These are phyloP conservation scores for Spirogloea muscicola DNA, from an alignment of 139 green algal species.

Conservation along the genomic window DNA sequence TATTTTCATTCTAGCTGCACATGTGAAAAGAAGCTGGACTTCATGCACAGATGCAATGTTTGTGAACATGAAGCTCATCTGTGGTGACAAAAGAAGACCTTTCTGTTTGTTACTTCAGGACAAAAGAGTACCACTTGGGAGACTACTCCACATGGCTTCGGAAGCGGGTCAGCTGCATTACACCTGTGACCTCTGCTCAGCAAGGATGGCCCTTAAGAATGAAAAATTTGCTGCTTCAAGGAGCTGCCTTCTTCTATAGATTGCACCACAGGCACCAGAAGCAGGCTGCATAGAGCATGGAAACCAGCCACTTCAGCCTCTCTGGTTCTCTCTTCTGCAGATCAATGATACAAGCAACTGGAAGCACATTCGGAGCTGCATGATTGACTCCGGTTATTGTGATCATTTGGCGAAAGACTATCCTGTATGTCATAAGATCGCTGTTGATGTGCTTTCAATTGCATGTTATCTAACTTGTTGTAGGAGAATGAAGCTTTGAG, in stretches of 20 bases:
- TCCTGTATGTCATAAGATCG: no score
- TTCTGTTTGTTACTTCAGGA: slow-evolving; percentile 1
- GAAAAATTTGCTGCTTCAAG: no score
- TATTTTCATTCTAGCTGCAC: neutral
- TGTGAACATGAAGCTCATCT: neutral
- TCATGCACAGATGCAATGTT: slow-evolving; percentile 1
- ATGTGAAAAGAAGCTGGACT: neutral
- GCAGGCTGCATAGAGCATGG: no score
- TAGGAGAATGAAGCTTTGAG: no score
- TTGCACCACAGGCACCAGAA: no score
- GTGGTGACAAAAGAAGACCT: neutral
- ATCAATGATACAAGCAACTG: slow-evolving; percentile 14
- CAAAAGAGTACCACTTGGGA: slow-evolving; percentile 17
- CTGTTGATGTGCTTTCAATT: no score
- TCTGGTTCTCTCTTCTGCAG: neutral
- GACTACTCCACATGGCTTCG: slow-evolving; percentile 19
- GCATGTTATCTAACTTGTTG: no score
- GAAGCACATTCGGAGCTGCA: neutral
- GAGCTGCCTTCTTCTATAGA: no score
- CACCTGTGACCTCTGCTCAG: neutral
- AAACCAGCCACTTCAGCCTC: neutral
- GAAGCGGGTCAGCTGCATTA: neutral
- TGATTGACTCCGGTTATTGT: slow-evolving; percentile 1
- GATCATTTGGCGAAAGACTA: slow-evolving; percentile 7
- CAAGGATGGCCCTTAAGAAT: no score